Conservation (phyloP, 441 rosid species). For the Adansonia rubrostipa region DNA sequence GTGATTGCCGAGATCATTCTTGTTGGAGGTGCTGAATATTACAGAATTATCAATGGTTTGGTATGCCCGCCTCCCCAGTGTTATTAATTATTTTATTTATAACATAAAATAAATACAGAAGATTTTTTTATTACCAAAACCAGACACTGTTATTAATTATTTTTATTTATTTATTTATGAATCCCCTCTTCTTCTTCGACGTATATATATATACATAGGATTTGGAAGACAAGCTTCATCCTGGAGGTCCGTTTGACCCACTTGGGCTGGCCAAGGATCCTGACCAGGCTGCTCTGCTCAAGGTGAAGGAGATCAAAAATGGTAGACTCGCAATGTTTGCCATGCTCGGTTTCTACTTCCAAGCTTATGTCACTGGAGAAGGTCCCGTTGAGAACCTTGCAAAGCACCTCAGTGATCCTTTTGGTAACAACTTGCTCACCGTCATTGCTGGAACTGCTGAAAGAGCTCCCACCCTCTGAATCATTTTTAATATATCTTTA, state of each 20-base stretch:
- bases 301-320: slow-evolving; percentile 96
- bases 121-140: not conserved
- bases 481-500: slow-evolving; percentile 13
- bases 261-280: slow-evolving; percentile 90
- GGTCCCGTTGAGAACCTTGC: slow-evolving; percentile 94
- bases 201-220: slow-evolving; percentile 37
- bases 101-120: too few species aligned
- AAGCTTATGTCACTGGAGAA: slow-evolving; percentile 92
- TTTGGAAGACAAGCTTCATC: slow-evolving; percentile 94
- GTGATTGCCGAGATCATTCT: slow-evolving; percentile 85
- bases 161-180: not conserved
- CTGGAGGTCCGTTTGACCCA: slow-evolving; percentile 99
- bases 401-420: slow-evolving; percentile 93
- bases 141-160: not conserved
- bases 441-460: slow-evolving; percentile 75
- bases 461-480: slow-evolving; percentile 83
- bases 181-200: too few species aligned
- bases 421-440: slow-evolving; percentile 96
- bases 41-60: slow-evolving; percentile 89
- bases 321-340: slow-evolving; percentile 97
- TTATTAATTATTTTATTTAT: not conserved
- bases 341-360: slow-evolving; percentile 87
- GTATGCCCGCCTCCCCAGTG: slow-evolving; percentile 38
- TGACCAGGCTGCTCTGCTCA: slow-evolving; percentile 87
- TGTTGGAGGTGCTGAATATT: slow-evolving; percentile 94